Percentiles rank a stretch among this genome's conserved stretches.
Evolutionary conservation across 768 basidiomycete genomes (phyloP).

Genomic region (Leucocoprinus sp.): DNA sequence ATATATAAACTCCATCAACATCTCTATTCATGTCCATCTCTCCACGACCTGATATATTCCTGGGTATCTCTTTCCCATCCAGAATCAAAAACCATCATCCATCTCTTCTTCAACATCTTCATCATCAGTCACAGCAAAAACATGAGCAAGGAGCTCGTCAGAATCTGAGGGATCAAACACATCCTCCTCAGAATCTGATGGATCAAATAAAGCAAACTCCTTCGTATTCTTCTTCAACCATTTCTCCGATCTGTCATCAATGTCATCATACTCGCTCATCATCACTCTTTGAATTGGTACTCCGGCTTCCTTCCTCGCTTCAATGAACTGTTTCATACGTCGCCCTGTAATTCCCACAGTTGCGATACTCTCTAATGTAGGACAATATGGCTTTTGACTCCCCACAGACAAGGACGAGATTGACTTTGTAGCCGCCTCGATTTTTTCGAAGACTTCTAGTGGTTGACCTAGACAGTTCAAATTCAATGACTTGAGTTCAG

Average conservation of each 20-base stretch:
- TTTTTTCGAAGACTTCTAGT: constrained; percentile 24
- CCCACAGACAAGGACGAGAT: background rate
- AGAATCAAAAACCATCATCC: too few relatives aligned
- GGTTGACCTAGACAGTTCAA: constrained; percentile 24
- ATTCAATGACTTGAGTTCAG: constrained; percentile 35
- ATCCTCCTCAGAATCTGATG: constrained; percentile 41
- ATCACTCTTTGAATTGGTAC: constrained; percentile 38
- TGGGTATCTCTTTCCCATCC: too few relatives aligned
- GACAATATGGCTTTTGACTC: constrained; percentile 30
- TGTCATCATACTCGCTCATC: constrained; percentile 36
- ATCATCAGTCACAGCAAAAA: constrained; percentile 1
- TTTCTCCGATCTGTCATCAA: constrained; percentile 32
- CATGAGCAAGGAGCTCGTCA: constrained; percentile 6
- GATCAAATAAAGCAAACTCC: constrained; percentile 47
- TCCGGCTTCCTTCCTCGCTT: constrained; percentile 31
- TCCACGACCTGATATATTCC: too few relatives aligned
- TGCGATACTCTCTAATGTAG: constrained; percentile 40
- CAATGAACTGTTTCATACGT: constrained; percentile 37
- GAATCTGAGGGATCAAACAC: constrained; percentile 9
- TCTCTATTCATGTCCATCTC: too few relatives aligned
- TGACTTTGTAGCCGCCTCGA: constrained; percentile 4
- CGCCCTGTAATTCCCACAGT: constrained; percentile 35
- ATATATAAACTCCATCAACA: too few relatives aligned
- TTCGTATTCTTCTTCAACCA: constrained; percentile 49
- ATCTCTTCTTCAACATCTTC: constrained; percentile 11